Conservation (phyloP, 495 filamentous ascomycete species). For the Entonaema liquescens region DNA sequence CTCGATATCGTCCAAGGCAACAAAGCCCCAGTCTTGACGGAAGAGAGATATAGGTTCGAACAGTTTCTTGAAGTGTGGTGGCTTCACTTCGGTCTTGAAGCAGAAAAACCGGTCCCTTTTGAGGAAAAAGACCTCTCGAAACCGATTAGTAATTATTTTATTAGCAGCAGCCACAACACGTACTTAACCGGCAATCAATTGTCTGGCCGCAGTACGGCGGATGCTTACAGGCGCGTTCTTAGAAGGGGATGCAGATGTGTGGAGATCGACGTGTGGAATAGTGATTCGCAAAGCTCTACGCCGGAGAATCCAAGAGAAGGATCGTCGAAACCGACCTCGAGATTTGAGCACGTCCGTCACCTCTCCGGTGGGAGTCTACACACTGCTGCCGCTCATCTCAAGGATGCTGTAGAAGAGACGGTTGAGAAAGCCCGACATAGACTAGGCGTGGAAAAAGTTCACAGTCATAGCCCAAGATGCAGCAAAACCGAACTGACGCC, state of each 20-base stretch:
- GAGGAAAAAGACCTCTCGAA: slow-evolving; percentile 49
- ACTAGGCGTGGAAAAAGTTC: slow-evolving; percentile 41
- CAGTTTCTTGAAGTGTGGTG: slow-evolving; percentile 56
- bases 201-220: slow-evolving; percentile 77
- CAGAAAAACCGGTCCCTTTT: slow-evolving; percentile 35
- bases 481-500: slow-evolving; percentile 42
- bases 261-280: slow-evolving; percentile 97
- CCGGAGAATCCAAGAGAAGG: slow-evolving; percentile 28
- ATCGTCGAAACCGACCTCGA: slow-evolving; percentile 23
- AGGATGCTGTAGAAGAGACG: slow-evolving; percentile 46
- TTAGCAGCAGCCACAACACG: slow-evolving; percentile 93
- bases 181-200: slow-evolving; percentile 92
- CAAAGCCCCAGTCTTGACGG: slow-evolving; percentile 27
- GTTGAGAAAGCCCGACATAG: slow-evolving; percentile 43
- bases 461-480: slow-evolving; percentile 50
- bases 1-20: slow-evolving; percentile 52
- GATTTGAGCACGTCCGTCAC: slow-evolving; percentile 45
- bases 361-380: slow-evolving; percentile 49
- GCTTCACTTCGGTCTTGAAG: slow-evolving; percentile 47
- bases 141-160: slow-evolving; percentile 88
- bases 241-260: slow-evolving; percentile 85
- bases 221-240: slow-evolving; percentile 78
- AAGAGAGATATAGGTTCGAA: slow-evolving; percentile 49
- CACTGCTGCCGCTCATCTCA: slow-evolving; percentile 48
- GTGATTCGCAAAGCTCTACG: slow-evolving; percentile 54